These are phyloP conservation scores for Moesziomyces sp. DNA, from an alignment of 1,284 basidiomycete species.

Conservation along the genomic window DNA sequence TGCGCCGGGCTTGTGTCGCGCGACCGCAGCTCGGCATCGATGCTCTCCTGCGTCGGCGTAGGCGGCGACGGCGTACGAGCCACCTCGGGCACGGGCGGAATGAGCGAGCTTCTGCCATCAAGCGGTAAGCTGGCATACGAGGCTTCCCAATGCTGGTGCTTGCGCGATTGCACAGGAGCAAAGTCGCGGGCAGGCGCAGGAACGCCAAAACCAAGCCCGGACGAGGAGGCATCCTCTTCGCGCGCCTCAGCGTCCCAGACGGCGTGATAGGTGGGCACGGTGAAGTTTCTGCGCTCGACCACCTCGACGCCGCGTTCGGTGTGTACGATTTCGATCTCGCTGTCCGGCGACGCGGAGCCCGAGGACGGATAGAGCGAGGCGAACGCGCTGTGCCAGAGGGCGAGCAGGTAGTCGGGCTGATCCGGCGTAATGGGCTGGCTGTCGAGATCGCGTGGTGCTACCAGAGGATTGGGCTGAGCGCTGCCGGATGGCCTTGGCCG, in stretches of 20 bases:
- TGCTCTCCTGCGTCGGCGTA: slow-evolving; percentile 34
- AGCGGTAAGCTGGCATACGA: slow-evolving; percentile 82
- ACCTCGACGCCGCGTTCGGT: slow-evolving; percentile 63
- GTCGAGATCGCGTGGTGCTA: slow-evolving; percentile 59
- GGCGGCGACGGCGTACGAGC: slow-evolving; percentile 53
- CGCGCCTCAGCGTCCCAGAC: slow-evolving; percentile 75
- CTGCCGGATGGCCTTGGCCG: slow-evolving; percentile 47
- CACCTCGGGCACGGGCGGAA: slow-evolving; percentile 73
- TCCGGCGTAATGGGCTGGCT: slow-evolving; percentile 62
- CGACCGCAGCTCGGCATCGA: slow-evolving; percentile 23
- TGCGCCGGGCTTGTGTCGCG: slow-evolving; percentile 6
- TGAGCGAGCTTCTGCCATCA: slow-evolving; percentile 84
- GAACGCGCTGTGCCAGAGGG: slow-evolving; percentile 90
- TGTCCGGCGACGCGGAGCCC: slow-evolving; percentile 55
- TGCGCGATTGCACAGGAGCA: slow-evolving; percentile 2
- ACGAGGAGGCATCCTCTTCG: slow-evolving; percentile 1
- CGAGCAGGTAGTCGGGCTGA: slow-evolving; percentile 78
- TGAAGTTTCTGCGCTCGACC: slow-evolving; percentile 72
- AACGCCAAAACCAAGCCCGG: not conserved
- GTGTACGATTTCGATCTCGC: slow-evolving; percentile 53
- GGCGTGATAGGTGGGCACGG: slow-evolving; percentile 77
- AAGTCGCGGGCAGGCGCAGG: not conserved
- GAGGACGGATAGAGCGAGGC: slow-evolving; percentile 81
- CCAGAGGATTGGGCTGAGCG: slow-evolving; percentile 65
- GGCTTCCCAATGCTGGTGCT: slow-evolving; percentile 71